Base-by-base conservation (phyloP, 2,329 filamentous ascomycete species). In the Ascosphaera acerosa region DNA sequence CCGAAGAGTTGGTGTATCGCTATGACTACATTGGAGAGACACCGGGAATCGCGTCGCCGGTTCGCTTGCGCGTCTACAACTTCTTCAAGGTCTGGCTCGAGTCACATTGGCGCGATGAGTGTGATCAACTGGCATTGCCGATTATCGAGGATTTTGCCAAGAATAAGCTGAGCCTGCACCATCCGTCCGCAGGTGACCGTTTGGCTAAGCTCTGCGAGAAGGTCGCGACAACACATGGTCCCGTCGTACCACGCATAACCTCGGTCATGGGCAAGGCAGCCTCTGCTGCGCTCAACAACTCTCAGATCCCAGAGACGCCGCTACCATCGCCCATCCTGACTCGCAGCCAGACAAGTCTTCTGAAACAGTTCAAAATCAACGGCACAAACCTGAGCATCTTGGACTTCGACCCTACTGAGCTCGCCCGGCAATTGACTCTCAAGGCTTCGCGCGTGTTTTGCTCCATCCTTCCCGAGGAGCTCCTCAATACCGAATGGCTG, bases 51-150 rank as follows among this genome's bases (percentile, higher is more conserved):
- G 71, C 81, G 15, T 66, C 62, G 2, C 78, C 84, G 0, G 84
- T 94, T 15, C 71, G 82, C 31, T 58, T 97, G 30, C 70, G 87
- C 32, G 80, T 94, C 1, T 94, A 89, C 58, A 94, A 97, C 47
- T 73, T 81, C 34, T 80, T 97, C 61, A 97, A 97, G 52, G 76
- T 77, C 26, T 97, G 87, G 87, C 59, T 97, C 14, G 87, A 94
- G 54, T 87, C 76, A 4, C 81, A 97, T 51, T 97, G 87, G 84
- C 70, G 76, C 30, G 69, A 78, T 38, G 69, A 80, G 35, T 70
- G 71, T 7, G 87, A 97, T 47, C 66, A 67, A 32, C 63, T 68
- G 9, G 80, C 82, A 1, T 59, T 97, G 6, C 59, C 64, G 1
- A 57, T 76, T 30, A 89, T 97, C 38, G 61, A 74, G 19, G 59